Percentiles rank a stretch among this genome's conserved stretches.
phyloP scores from a whole-genome alignment of 2,329 filamentous ascomycete species.

The Fusarium tanahbumbuense region DNA sequence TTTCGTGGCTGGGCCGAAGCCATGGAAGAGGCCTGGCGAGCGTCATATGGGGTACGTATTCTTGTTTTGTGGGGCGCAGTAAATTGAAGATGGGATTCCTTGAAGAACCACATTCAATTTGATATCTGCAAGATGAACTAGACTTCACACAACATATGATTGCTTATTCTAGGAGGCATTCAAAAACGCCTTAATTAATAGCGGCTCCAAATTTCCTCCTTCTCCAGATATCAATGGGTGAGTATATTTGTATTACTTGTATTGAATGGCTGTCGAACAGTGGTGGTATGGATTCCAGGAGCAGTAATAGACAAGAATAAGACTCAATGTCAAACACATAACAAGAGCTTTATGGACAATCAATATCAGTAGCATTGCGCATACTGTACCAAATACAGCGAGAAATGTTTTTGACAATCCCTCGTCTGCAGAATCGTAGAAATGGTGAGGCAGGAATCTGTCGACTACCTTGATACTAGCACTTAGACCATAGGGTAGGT shows the following conservation, averaged over 20 bases:
- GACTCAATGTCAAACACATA: background rate
- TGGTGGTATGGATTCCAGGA: background rate
- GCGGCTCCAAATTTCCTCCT: background rate
- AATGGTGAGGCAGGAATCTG: background rate
- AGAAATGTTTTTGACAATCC: background rate
- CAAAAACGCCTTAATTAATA: background rate
- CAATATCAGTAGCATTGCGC: background rate
- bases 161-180: background rate
- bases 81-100: slow-evolving; percentile 3
- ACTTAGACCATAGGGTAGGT: background rate
- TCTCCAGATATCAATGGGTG: background rate
- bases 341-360: background rate
- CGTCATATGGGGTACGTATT: slow-evolving; percentile 45
- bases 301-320: background rate
- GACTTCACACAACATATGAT: background rate
- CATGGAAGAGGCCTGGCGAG: slow-evolving; percentile 19
- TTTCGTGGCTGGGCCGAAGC: slow-evolving; percentile 41
- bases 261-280: background rate
- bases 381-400: background rate
- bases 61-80: slow-evolving; percentile 29
- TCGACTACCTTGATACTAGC: background rate
- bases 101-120: background rate
- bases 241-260: background rate
- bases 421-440: background rate
- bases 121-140: background rate